These are phyloP conservation scores for Populus tomentosa DNA, from an alignment of 441 rosid genomes.

Conservation along the genomic window DNA sequence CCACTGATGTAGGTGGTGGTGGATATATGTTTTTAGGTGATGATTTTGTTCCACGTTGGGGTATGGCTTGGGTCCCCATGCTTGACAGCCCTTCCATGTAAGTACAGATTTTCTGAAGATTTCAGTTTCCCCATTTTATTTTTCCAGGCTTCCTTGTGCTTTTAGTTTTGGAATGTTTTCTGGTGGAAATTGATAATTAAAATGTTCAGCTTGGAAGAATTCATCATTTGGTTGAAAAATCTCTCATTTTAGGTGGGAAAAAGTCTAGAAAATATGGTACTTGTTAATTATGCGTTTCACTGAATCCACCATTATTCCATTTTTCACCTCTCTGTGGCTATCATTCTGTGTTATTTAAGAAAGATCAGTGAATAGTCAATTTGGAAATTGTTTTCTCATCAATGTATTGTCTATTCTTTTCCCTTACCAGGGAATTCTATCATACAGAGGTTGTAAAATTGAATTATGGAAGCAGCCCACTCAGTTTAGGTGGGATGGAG, in stretches of 20 bases:
- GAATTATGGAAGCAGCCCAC: conserved; percentile 53
- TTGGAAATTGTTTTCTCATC: conserved; percentile 3
- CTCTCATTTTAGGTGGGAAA: not conserved
- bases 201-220: not conserved
- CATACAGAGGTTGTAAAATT: conserved; percentile 50
- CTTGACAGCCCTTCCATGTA: conserved; percentile 50
- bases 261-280: not conserved
- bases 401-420: conserved; percentile 4
- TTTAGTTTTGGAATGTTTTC: not conserved
- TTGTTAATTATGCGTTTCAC: not conserved
- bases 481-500: conserved; percentile 42
- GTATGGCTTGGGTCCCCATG: conserved; percentile 86
- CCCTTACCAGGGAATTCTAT: conserved; percentile 52
- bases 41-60: conserved; percentile 68
- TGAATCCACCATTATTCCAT: not conserved
- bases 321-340: not conserved
- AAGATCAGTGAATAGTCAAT: not conserved
- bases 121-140: conserved; percentile 2
- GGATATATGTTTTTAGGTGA: conserved; percentile 93
- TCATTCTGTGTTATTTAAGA: not conserved
- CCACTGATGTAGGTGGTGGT: conserved; percentile 45
- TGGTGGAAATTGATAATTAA: not conserved
- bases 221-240: not conserved
- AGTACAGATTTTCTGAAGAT: conserved; percentile 25
- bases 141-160: not conserved